These are phyloP conservation scores for Morella rubra DNA, from an alignment of 306 rosid genomes.

Conservation along the genomic window DNA sequence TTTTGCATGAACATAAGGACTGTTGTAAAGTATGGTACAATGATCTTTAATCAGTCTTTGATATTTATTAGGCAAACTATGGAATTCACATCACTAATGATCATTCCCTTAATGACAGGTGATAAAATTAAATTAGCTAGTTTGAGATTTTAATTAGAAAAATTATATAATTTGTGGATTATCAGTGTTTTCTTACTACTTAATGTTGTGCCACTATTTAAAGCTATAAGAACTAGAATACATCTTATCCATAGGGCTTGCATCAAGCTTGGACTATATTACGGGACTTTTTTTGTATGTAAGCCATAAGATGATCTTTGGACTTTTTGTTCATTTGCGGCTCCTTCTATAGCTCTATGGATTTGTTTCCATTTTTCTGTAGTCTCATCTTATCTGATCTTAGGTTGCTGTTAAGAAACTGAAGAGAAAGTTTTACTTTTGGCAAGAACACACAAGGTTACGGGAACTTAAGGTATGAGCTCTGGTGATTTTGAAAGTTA, in stretches of 20 bases:
- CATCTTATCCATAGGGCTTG: background rate
- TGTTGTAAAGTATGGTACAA: background rate
- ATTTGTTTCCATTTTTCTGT: slow-evolving; percentile 1
- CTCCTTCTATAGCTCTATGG: background rate
- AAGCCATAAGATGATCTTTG: background rate
- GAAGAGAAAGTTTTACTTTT: slow-evolving; percentile 83
- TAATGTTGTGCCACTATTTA: background rate
- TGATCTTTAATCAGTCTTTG: background rate
- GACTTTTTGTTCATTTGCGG: background rate
- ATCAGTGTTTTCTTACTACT: background rate
- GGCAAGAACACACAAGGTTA: slow-evolving; percentile 79
- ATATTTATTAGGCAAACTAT: slow-evolving; percentile 3
- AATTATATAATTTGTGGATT: background rate
- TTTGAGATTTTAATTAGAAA: background rate
- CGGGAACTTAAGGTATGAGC: slow-evolving; percentile 76
- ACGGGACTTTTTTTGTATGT: background rate
- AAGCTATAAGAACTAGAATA: background rate
- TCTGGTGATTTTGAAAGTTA: slow-evolving; percentile 9
- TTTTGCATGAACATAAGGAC: background rate
- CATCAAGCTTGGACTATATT: background rate
- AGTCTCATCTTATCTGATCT: slow-evolving; percentile 6
- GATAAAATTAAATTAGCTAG: background rate
- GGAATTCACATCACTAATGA: background rate
- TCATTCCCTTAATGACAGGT: background rate
- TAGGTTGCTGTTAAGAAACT: slow-evolving; percentile 87